These are phyloP conservation scores for Bondarzewia mesenterica DNA, from an alignment of 1,284 basidiomycete genomes.

Conservation along the genomic window DNA sequence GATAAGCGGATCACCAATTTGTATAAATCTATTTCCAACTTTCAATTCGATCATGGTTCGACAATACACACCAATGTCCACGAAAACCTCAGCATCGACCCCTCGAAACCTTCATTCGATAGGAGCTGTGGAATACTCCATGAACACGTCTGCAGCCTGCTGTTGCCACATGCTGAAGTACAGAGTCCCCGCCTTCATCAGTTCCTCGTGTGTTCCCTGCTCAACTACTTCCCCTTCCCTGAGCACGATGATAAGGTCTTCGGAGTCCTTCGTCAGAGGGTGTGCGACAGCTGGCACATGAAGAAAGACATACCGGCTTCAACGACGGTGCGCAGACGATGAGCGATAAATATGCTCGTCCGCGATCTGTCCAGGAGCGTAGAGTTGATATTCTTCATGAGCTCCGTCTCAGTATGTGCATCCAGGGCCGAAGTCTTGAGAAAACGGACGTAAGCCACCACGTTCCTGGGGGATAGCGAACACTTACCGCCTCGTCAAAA, in stretches of 20 bases:
- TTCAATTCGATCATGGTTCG: no score
- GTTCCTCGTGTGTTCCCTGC: slow-evolving; percentile 86
- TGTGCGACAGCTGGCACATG: slow-evolving; percentile 13
- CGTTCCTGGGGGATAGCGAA: background rate
- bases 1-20: no score
- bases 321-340: slow-evolving; percentile 84
- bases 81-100: no score
- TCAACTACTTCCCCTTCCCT: slow-evolving; percentile 82
- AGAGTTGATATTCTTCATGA: slow-evolving; percentile 91
- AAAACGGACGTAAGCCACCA: background rate
- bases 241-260: slow-evolving; percentile 86
- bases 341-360: slow-evolving; percentile 95
- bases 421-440: slow-evolving; percentile 87
- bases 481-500: slow-evolving; percentile 90
- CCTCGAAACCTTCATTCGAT: no score
- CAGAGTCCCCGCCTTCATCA: slow-evolving; percentile 64
- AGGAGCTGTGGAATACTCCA: slow-evolving; percentile 9
- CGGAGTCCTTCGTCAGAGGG: slow-evolving; percentile 6
- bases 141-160: slow-evolving; percentile 40
- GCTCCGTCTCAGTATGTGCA: slow-evolving; percentile 87
- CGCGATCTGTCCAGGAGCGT: slow-evolving; percentile 70
- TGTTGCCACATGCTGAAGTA: slow-evolving; percentile 86
- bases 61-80: no score
- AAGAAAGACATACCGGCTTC: slow-evolving; percentile 59
- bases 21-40: no score